Base-by-base conservation (phyloP, 2,329 filamentous ascomycete species). In the Botrytis aclada region DNA sequence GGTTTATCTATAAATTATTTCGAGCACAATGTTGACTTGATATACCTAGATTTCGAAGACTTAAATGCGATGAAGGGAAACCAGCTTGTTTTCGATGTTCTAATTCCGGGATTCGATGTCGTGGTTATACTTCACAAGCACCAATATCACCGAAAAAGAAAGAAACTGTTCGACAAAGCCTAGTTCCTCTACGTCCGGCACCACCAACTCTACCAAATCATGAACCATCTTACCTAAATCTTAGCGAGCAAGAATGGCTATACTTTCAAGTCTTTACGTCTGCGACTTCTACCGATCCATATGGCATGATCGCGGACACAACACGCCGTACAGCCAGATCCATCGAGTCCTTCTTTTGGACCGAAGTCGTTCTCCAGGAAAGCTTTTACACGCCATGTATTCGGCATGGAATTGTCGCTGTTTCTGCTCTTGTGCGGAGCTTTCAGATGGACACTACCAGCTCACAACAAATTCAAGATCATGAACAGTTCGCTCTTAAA, bases 341-440 rank as follows among this genome's bases (percentile, higher is more conserved):
- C 4, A 61, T 65, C 8, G 88, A 91, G 78, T 86, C 85, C 34
- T 83, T 85, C 5, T 92, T 92, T 78, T 79, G 77, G 77, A 74
- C 74, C 22, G 69, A 72, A 47, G 62, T 74, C 18, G 76, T 76
- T 7, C 63, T 78, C 5, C 74, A 74, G 67, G 74, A 76, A 62
- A 76, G 75, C 37, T 45, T 72, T 60, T 65, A 56, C 3, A 74
- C 74, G 9, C 67, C 74, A 29, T 77, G 76, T 51, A 69, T 79
- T n/a, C 75, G 77, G 32, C 76, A 79, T 74, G 78, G 71, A n/a
- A 72, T 79, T n/a, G 73, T 79, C 3, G 78, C 78, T 22, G 75
- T 78, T 39, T 75, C 76, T 20, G 78, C 78, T 29, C 65, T 79
- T 20, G 72, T 72, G 29, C 74, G 70, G 56, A 77, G 76, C 54